phyloP scores from a whole-genome alignment of 129 eudicot species.

The Flaveria robusta region DNA sequence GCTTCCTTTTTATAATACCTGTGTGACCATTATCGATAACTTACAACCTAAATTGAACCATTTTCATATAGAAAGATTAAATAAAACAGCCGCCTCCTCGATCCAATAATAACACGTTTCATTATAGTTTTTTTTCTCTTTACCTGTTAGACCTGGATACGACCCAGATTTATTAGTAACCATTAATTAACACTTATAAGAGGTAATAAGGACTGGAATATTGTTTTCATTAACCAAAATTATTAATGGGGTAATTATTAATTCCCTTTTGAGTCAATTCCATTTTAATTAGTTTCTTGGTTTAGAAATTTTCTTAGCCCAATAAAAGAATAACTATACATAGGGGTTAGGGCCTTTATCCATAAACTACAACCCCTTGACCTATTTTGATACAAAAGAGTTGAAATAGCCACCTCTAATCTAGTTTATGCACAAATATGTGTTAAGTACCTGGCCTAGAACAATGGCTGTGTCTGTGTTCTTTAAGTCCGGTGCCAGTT shows the following conservation, averaged over 20 bases:
- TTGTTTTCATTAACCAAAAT: background rate
- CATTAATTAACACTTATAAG: too few relatives aligned
- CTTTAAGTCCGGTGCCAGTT: constrained; percentile 67
- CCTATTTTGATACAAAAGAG: background rate
- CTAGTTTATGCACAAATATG: background rate
- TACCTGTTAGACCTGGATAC: too few relatives aligned
- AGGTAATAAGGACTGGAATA: background rate
- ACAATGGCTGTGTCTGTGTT: constrained; percentile 94
- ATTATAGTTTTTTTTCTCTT: too few relatives aligned
- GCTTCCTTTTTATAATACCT: background rate
- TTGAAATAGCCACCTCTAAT: background rate
- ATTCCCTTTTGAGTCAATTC: background rate
- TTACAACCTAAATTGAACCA: background rate
- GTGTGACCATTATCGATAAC: background rate
- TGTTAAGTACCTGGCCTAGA: constrained; percentile 79
- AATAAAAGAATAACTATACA: too few relatives aligned
- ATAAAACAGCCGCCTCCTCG: background rate
- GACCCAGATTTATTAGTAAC: too few relatives aligned
- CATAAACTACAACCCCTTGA: background rate
- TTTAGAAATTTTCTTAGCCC: too few relatives aligned
- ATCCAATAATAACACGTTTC: too few relatives aligned
- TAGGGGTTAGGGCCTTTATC: background rate
- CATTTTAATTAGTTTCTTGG: too few relatives aligned
- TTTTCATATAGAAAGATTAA: background rate
- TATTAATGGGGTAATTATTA: background rate